These are phyloP conservation scores for Manihot esculenta DNA, from an alignment of 441 rosid species.

Conservation along the genomic window DNA sequence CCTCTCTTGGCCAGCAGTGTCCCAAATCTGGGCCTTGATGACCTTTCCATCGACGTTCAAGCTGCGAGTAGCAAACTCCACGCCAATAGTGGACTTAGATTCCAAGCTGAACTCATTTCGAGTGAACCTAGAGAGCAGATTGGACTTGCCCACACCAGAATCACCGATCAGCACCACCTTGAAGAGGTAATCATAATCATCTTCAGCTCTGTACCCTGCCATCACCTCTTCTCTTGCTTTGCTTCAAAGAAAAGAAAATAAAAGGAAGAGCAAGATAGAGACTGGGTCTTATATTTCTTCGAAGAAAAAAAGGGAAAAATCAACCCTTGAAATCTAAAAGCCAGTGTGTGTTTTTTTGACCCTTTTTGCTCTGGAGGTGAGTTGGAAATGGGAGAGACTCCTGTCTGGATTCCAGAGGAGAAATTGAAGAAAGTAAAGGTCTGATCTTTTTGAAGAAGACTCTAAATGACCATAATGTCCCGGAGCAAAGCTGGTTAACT, in stretches of 20 bases:
- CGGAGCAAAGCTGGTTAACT: background rate
- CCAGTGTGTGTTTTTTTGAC: background rate
- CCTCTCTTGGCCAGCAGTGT: conserved; percentile 93
- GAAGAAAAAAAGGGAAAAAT: background rate
- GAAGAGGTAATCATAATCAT: conserved; percentile 83
- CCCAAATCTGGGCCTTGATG: conserved; percentile 95
- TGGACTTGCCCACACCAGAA: conserved; percentile 32
- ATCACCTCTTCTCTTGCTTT: conserved; percentile 24
- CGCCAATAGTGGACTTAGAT: conserved; percentile 34
- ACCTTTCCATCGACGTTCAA: conserved; percentile 28
- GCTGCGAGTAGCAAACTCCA: conserved; percentile 38
- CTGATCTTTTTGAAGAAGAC: background rate
- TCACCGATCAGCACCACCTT: conserved; percentile 51
- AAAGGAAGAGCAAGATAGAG: background rate
- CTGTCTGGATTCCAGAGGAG: conserved; percentile 7
- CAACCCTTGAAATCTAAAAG: background rate
- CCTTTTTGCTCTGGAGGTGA: background rate
- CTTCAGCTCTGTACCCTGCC: conserved; percentile 83
- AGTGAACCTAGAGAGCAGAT: conserved; percentile 32
- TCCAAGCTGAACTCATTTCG: conserved; percentile 35
- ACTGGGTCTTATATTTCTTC: background rate
- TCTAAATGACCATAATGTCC: background rate
- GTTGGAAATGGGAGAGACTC: conserved; percentile 24
- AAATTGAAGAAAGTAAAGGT: conserved; percentile 1
- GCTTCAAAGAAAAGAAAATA: conserved; percentile 13